These are phyloP conservation scores for Naganishia liquefaciens DNA, from an alignment of 1,284 basidiomycete genomes.

Conservation along the genomic window DNA sequence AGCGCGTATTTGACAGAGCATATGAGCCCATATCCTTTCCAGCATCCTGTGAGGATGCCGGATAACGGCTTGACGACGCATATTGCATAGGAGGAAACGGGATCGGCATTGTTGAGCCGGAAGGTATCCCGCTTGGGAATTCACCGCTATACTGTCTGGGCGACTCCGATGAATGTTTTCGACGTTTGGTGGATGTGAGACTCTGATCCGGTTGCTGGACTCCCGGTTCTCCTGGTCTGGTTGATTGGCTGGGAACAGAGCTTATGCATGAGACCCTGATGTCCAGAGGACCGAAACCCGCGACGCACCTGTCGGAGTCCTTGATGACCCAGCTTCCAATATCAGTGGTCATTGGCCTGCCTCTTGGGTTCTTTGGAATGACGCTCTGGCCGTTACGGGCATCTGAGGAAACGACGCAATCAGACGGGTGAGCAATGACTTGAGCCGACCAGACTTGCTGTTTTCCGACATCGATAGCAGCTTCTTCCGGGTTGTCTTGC, in stretches of 20 bases:
- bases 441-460: background rate
- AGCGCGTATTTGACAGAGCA: slow-evolving; percentile 1
- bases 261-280: too few relatives aligned
- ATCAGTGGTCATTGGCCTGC: slow-evolving; percentile 20
- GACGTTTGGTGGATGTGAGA: slow-evolving; percentile 1
- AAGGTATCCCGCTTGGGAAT: background rate
- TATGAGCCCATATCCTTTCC: background rate
- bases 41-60: background rate
- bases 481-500: slow-evolving; percentile 29
- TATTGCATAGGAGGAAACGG: background rate
- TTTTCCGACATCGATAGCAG: slow-evolving; percentile 16
- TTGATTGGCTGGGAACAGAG: background rate
- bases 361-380: slow-evolving; percentile 18
- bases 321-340: slow-evolving; percentile 16
- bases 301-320: slow-evolving; percentile 5
- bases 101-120: background rate
- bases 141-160: background rate
- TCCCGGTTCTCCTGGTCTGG: background rate
- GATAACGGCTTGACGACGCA: background rate
- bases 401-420: background rate
- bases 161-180: background rate
- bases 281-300: background rate
- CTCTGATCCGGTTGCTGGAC: background rate
- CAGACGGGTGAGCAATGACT: background rate
- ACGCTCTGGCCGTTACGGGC: slow-evolving; percentile 20